phyloP scores from a whole-genome alignment of 2,329 filamentous ascomycete genomes.

The Colletotrichum nymphaeae region DNA sequence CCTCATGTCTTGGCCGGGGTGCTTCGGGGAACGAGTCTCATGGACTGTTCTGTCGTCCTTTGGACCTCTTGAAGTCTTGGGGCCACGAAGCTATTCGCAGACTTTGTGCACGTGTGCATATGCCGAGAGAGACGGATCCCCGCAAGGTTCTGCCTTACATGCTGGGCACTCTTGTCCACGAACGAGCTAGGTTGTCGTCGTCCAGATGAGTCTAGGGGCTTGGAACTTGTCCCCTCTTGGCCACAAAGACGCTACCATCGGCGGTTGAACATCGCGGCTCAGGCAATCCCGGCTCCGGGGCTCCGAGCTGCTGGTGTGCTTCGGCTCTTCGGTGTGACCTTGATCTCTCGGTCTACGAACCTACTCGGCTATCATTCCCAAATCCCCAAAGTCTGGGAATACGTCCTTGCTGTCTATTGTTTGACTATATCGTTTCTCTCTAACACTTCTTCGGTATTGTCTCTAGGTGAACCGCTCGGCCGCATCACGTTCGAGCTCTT shows the following conservation, averaged over 20 bases:
- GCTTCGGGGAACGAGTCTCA: not conserved
- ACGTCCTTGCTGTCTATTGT: not conserved
- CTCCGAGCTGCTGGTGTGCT: not conserved
- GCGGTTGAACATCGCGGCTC: not conserved
- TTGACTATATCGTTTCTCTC: not conserved
- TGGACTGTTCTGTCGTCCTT: not conserved
- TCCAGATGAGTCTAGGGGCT: not conserved
- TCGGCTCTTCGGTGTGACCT: not conserved
- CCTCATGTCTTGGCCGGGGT: not conserved
- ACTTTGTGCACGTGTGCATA: not conserved
- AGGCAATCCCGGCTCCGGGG: not conserved
- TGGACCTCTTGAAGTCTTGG: not conserved
- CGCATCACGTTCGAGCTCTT: slow-evolving; percentile 93
- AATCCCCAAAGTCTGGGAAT: not conserved
- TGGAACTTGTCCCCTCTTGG: not conserved
- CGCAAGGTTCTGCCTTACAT: not conserved
- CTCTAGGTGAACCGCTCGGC: slow-evolving; percentile 82
- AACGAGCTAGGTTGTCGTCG: not conserved
- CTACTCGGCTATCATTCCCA: not conserved
- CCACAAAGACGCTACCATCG: not conserved
- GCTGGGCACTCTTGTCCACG: not conserved
- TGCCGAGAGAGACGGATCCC: not conserved
- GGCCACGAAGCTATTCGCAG: slow-evolving; percentile 6
- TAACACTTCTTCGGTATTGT: not conserved
- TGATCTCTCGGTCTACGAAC: not conserved